Evolutionary conservation across 1,139 yeast species (phyloP).

Genomic region (Zhuliangozyma blackwelliae): DNA sequence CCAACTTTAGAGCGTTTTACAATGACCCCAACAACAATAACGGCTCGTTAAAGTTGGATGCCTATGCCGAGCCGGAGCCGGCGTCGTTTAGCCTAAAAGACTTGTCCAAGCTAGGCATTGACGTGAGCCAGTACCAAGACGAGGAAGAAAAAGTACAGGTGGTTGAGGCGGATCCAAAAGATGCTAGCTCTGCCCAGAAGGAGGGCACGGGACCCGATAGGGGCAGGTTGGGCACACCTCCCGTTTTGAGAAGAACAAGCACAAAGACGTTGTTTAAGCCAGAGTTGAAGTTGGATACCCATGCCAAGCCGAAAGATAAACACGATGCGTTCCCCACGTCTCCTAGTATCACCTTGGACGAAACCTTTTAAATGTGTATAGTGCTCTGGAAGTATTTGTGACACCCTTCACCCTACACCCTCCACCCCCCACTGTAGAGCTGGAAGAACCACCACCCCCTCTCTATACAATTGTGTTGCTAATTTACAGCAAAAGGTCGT

Average conservation of each 20-base stretch:
- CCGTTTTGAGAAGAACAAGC: conserved; percentile 20
- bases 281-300: conserved; percentile 19
- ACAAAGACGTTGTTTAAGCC: conserved; percentile 39
- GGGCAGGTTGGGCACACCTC: not conserved
- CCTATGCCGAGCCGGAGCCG: conserved; percentile 40
- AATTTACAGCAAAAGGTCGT: too few species aligned
- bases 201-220: not conserved
- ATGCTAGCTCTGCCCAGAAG: too few species aligned
- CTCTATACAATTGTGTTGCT: too few species aligned
- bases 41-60: conserved; percentile 5
- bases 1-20: conserved; percentile 25
- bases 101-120: conserved; percentile 29
- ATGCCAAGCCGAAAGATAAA: conserved; percentile 6
- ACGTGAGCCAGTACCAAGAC: conserved; percentile 16
- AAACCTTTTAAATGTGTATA: conserved; percentile 15
- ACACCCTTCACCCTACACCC: too few species aligned
- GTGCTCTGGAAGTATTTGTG: too few species aligned
- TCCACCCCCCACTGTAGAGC: too few species aligned
- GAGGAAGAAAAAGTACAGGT: conserved; percentile 5
- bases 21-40: conserved; percentile 11
- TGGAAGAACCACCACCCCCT: too few species aligned
- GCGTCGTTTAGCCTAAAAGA: conserved; percentile 26
- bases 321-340: conserved; percentile 18
- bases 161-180: conserved; percentile 1
- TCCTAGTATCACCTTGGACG: conserved; percentile 43